A percentile compares a stretch with the other conserved stretches of the same genome.
phyloP scores from a whole-genome alignment of 352 stramenopile genomes.

The Phytophthora rubi region DNA sequence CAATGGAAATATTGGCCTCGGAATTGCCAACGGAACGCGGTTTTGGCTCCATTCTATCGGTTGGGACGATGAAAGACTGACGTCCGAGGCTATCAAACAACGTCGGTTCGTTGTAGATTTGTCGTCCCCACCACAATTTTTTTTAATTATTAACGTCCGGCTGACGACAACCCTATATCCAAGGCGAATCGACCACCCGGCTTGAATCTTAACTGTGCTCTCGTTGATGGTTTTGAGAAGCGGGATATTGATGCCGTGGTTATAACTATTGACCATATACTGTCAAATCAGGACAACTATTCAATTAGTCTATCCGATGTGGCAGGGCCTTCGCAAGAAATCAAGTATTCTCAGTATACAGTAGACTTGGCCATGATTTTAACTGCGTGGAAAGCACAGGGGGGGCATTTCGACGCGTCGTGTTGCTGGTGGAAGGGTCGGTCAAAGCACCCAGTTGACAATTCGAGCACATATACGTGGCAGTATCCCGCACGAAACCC shows the following conservation, averaged over 20 bases:
- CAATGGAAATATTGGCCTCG: too few species aligned
- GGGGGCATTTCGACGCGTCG: constrained; percentile 2
- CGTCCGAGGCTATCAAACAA: too few species aligned
- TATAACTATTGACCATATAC: neutral
- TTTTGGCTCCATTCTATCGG: too few species aligned
- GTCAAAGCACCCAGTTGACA: neutral
- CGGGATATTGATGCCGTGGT: neutral
- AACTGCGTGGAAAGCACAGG: constrained; percentile 7
- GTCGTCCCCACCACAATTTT: neutral
- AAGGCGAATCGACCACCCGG: too few species aligned
- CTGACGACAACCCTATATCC: neutral
- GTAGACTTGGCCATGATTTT: constrained; percentile 3
- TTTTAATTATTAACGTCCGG: constrained; percentile 2
- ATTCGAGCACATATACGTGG: constrained; percentile 11
- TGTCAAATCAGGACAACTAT: neutral
- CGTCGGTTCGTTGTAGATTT: neutral
- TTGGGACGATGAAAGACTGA: neutral
- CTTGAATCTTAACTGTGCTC: too few species aligned
- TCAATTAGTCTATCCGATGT: neutral
- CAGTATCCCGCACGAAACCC: neutral
- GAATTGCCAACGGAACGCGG: too few species aligned
- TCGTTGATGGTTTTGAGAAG: too few species aligned
- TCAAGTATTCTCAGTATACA: neutral
- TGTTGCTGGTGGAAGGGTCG: neutral
- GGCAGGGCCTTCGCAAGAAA: too few species aligned